Base-by-base conservation (phyloP, 106 monocot species). In the Chionographis japonica region DNA sequence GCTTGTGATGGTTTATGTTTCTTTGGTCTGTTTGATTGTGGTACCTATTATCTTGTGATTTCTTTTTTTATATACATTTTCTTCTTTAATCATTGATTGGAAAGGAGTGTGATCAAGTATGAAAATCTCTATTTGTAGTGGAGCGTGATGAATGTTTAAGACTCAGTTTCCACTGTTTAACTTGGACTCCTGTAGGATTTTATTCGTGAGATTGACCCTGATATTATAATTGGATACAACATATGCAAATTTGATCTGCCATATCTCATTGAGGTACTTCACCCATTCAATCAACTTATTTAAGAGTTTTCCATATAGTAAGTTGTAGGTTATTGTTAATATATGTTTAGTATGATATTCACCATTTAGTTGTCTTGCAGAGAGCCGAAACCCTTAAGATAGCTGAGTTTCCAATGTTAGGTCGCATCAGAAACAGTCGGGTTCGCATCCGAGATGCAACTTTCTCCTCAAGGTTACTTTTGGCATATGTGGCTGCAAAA, bases 191-290 rank as follows among this genome's bases (percentile, higher is more conserved):
- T 91, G 72, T 77, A 98, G 98, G 98, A 98, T 78, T 93, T 93
- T 58, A 76, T 98, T 57, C 98, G 90, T 65, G 92, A 90, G 76
- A 75, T 93, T 20, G 98, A 98, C 53, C 98, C 98, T 65, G 93
- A 98, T 79, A 80, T 98, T 63, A 87, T 98, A 77, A 98, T 98
- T 70, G 98, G 98, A 67, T 98, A 98, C 68, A 98, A 98, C 62
- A 98, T 98, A 42, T 98, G 92, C 83, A 98, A 98, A 72, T 98
- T 98, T 79, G 98, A 93, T 71, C 76, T 98, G 40, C 98, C 98
- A 66, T 98, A 98, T 81, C 81, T 98, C 56, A 80, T 98, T 15
- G 93, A 98, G 98, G 98, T 98, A 68, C 51, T 38, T 51, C n/a
- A 40, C 16, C 5, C 50, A n/a, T 50, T 6, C 62, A 38, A 38